Evolutionary conservation across 768 basidiomycete genomes (phyloP).

Genomic region (Tulasnella sp.): DNA sequence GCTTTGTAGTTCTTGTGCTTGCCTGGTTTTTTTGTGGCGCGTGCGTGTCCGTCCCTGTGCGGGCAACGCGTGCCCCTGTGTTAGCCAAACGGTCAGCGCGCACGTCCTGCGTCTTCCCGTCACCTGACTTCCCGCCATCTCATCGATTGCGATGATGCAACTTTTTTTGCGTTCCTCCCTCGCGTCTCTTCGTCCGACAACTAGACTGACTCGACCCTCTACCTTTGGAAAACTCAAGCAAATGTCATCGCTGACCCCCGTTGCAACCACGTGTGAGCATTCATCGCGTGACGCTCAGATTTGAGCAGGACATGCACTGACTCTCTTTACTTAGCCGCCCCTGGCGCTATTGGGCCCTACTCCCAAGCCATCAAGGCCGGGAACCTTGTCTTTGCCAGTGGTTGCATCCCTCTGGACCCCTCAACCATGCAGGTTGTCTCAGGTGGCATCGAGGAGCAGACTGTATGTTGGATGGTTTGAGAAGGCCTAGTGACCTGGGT

Average conservation of each 20-base stretch:
- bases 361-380: slow-evolving; percentile 80
- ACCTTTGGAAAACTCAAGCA: neutral
- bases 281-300: neutral
- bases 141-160: slow-evolving; percentile 16
- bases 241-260: slow-evolving; percentile 13
- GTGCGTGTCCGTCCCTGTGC: too few species aligned
- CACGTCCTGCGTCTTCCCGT: neutral
- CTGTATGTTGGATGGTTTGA: slow-evolving; percentile 37
- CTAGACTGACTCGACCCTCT: neutral
- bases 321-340: slow-evolving; percentile 50
- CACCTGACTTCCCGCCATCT: slow-evolving; percentile 7
- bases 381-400: slow-evolving; percentile 83
- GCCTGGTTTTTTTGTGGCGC: neutral
- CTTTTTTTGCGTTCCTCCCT: neutral
- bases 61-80: too few species aligned
- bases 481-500: too few species aligned
- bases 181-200: neutral
- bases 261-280: slow-evolving; percentile 6
- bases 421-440: slow-evolving; percentile 61
- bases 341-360: slow-evolving; percentile 81
- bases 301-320: neutral
- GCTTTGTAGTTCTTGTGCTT: too few species aligned
- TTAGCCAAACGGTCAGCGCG: neutral
- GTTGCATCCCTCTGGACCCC: slow-evolving; percentile 81
- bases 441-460: slow-evolving; percentile 74